Base-by-base conservation (phyloP, 208 protist species). In the Trypanosoma caninum region DNA sequence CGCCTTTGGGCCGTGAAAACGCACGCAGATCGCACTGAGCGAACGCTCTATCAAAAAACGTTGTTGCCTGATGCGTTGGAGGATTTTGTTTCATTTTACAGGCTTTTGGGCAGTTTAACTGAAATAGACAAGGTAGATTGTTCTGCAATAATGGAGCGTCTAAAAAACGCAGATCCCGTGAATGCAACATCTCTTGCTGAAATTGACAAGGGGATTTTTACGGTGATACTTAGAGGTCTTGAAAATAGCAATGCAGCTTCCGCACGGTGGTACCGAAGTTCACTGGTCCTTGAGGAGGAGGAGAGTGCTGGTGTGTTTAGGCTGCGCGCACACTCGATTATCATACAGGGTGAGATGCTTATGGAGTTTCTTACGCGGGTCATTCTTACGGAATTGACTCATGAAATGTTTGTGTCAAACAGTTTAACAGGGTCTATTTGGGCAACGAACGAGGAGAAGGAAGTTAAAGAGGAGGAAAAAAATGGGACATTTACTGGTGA, bases 161-260 rank as follows among this genome's bases (percentile, higher is more conserved):
- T 94, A 37, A 59, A 65, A n/a, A 63, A 66, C 20, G 70, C 76
- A 45, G 86, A 82, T 46, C 56, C 66, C 4, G 80, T 87, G 37
- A 92, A 90, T 59, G 69, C 67, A 14, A 65, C 81, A 63, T 56
- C 80, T 22, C 76, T 94, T 13, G 60, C 73, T 25, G 18, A 53
- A 33, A 64, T 94, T 35, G 80, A 86, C 47, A 30, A 45, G 7
- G 80, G 65, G 0, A 77, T 94, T 40, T 91, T 89, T 65, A 80
- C 76, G 11, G 74, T 94, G 0, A 72, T 87, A 23, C 62, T 94
- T 41, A 45, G 40, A 38, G 35, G 18, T 31, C 44, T 57, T 5
- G 18, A 41, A n/a, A 33, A n/a, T n/a, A n/a, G 34, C 3, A 4
- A 28, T 8, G 6, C 37, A 11, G 42, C 63, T 35, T 41, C 37